Evolutionary conservation across 1,139 yeast species (phyloP).

Genomic region (Yamadazyma epiphylla): DNA sequence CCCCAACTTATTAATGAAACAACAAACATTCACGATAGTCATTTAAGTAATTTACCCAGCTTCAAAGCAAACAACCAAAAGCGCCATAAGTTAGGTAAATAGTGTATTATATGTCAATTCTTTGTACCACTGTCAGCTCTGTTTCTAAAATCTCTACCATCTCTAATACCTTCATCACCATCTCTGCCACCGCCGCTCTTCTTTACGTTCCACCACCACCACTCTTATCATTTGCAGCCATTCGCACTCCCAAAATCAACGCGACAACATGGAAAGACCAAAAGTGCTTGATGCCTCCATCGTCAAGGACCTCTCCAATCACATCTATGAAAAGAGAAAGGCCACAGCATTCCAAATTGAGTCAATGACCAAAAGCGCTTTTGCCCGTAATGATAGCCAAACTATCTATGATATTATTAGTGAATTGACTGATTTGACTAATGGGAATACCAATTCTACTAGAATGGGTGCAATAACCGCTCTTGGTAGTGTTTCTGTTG

Average conservation of each 20-base stretch:
- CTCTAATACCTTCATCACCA: no score
- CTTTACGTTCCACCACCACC: no score
- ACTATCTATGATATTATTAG: constrained; percentile 53
- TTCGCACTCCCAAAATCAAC: not conserved
- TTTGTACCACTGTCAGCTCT: no score
- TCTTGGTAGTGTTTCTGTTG: constrained; percentile 47
- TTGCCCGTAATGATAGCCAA: constrained; percentile 64
- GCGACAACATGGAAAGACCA: constrained; percentile 20
- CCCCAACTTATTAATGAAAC: not conserved
- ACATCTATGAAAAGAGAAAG: constrained; percentile 90
- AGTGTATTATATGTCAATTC: no score
- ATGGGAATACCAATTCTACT: constrained; percentile 40
- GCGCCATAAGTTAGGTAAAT: not conserved
- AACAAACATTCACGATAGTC: constrained; percentile 13
- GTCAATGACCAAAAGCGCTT: constrained; percentile 67
- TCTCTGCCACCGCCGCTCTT: constrained; percentile 1
- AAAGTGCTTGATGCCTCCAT: constrained; percentile 64
- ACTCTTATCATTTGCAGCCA: no score
- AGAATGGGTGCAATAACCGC: constrained; percentile 53
- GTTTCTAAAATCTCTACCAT: no score
- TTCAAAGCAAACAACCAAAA: constrained; percentile 3
- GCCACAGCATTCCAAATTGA: constrained; percentile 92
- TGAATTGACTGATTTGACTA: constrained; percentile 42
- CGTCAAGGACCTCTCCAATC: constrained; percentile 80
- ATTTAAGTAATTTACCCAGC: constrained; percentile 22